Conservation (phyloP, 495 filamentous ascomycete species). For the Astrothelium macrocarpum region DNA sequence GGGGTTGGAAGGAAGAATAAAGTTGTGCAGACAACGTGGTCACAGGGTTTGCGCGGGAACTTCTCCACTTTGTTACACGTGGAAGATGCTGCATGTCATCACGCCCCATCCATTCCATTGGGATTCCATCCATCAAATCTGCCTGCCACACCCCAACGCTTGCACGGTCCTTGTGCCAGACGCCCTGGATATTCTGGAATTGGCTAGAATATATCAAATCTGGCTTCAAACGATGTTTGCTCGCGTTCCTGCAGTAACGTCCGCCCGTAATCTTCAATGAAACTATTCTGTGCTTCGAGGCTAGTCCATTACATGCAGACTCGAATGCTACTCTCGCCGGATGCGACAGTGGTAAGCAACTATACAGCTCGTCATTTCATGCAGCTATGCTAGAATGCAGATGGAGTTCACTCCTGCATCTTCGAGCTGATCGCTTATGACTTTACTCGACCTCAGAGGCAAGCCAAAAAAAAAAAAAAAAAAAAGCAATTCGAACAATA, state of each 20-base stretch:
- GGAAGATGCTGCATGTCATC: slow-evolving; percentile 1
- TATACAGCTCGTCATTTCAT: background rate
- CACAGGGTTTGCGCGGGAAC: background rate
- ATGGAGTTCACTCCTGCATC: background rate
- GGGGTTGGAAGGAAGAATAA: slow-evolving; percentile 2
- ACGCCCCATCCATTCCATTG: background rate
- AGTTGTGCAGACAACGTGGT: slow-evolving; percentile 3
- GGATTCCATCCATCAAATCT: background rate
- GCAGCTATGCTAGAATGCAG: background rate
- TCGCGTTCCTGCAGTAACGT: background rate
- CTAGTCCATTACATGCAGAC: too few relatives aligned
- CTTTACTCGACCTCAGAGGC: too few relatives aligned
- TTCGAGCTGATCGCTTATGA: background rate
- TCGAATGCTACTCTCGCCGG: too few relatives aligned
- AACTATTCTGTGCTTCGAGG: too few relatives aligned
- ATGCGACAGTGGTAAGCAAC: too few relatives aligned
- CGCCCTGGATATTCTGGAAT: background rate
- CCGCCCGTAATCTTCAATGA: too few relatives aligned
- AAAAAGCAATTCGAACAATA: background rate
- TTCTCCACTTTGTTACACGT: slow-evolving; percentile 3
- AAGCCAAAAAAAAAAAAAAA: background rate
- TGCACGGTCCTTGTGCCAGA: background rate
- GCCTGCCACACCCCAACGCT: background rate
- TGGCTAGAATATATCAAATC: too few relatives aligned
- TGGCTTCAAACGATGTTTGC: too few relatives aligned